A percentile compares a stretch with the other conserved stretches of the same genome.
Conservation (phyloP, 2,329 filamentous ascomycete species). For the Dissoconium aciculare region DNA sequence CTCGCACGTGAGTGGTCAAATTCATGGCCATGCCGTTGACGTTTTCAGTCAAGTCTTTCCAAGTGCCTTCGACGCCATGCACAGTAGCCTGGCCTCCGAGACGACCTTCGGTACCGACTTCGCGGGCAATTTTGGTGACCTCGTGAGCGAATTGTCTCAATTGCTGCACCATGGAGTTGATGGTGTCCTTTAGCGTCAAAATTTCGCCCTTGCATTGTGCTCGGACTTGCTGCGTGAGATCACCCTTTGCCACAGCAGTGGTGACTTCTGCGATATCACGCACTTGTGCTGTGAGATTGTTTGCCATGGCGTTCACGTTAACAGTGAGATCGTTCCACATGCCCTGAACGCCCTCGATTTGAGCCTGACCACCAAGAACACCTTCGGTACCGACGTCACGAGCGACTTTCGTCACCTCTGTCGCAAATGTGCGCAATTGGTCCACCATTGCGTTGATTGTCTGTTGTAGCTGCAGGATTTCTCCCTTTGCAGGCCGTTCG, state of each 20-base stretch:
- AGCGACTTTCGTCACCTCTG: constrained; percentile 49
- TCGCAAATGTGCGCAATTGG: constrained; percentile 49
- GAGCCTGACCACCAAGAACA: constrained; percentile 47
- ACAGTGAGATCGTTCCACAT: constrained; percentile 52
- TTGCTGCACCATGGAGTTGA: constrained; percentile 40
- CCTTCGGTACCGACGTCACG: constrained; percentile 50
- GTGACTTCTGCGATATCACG: constrained; percentile 40
- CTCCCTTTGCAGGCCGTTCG: constrained; percentile 79
- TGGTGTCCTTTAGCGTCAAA: constrained; percentile 36
- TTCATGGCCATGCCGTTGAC: constrained; percentile 41
- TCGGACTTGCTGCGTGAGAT: constrained; percentile 37
- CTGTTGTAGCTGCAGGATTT: constrained; percentile 88
- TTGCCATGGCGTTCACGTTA: constrained; percentile 40
- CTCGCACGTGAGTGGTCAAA: constrained; percentile 36
- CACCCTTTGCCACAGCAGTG: constrained; percentile 37
- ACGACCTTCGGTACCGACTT: constrained; percentile 38
- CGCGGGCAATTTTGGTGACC: constrained; percentile 38
- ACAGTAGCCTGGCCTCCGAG: constrained; percentile 39
- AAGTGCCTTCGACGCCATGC: constrained; percentile 38
- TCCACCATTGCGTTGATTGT: constrained; percentile 62
- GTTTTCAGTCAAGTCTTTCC: constrained; percentile 40
- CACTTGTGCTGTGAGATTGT: constrained; percentile 39
- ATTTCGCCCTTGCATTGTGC: constrained; percentile 40
- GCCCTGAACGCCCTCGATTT: constrained; percentile 49
- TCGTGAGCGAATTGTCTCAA: constrained; percentile 39